These are phyloP conservation scores for Peniophora sp. DNA, from an alignment of 1,284 basidiomycete genomes.

Conservation along the genomic window DNA sequence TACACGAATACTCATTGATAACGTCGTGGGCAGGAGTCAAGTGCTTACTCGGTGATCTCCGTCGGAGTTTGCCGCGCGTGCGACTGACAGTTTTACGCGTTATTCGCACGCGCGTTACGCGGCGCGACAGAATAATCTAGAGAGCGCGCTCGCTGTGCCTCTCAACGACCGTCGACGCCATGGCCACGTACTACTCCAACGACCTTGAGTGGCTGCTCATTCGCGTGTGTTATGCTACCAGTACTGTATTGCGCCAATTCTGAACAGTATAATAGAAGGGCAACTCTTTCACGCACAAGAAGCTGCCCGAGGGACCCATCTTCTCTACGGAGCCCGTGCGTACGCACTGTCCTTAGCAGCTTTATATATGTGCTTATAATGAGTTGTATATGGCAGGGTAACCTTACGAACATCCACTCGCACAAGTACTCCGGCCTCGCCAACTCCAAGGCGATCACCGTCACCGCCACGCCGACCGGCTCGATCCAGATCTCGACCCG, in stretches of 20 bases:
- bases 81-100: constrained; percentile 8
- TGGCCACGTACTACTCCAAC: constrained; percentile 52
- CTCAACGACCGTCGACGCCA: constrained; percentile 11
- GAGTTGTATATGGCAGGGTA: constrained; percentile 45
- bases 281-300: constrained; percentile 83
- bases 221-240: constrained; percentile 48
- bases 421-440: constrained; percentile 85
- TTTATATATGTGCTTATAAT: not conserved
- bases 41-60: too few relatives aligned
- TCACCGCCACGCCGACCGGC: constrained; percentile 51
- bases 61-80: not conserved
- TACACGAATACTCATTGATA: too few relatives aligned
- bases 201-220: constrained; percentile 90
- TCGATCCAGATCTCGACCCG: constrained; percentile 59
- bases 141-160: not conserved
- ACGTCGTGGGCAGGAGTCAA: too few relatives aligned
- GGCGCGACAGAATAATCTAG: too few relatives aligned
- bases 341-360: constrained; percentile 13
- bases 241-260: not conserved
- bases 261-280: constrained; percentile 42
- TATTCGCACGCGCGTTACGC: constrained; percentile 11
- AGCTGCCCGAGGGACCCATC: constrained; percentile 58
- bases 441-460: constrained; percentile 76
- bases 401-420: constrained; percentile 82
- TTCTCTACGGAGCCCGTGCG: constrained; percentile 82